Evolutionary conservation across 805 yeast genomes (phyloP).

Genomic region (Hanseniaspora taiwanica): DNA sequence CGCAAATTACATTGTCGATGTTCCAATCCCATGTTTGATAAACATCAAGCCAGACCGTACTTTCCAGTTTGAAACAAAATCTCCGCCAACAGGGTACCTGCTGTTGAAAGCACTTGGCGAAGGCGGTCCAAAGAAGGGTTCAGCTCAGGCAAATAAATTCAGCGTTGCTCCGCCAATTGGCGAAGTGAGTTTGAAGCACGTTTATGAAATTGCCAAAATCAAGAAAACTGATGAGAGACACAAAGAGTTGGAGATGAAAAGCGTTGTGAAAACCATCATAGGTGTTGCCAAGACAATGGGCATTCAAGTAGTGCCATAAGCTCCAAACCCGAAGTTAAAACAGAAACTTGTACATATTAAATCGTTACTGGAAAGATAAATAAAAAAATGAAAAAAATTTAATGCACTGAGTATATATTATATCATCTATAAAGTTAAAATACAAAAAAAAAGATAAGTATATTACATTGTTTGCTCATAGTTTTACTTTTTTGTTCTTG

Average conservation of each 20-base stretch:
- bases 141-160: constrained; percentile 34
- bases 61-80: constrained; percentile 71
- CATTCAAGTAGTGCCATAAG: constrained; percentile 58
- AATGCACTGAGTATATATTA: too few relatives aligned
- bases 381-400: too few relatives aligned
- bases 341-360: too few relatives aligned
- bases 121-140: constrained; percentile 58
- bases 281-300: constrained; percentile 89
- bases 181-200: constrained; percentile 64
- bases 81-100: constrained; percentile 87
- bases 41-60: constrained; percentile 88
- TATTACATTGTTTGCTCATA: too few relatives aligned
- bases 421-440: too few relatives aligned
- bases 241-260: constrained; percentile 51
- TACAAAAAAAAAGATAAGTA: too few relatives aligned
- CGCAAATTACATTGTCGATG: constrained; percentile 72
- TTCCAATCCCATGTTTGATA: constrained; percentile 77
- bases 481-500: background rate
- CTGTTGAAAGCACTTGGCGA: constrained; percentile 56
- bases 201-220: constrained; percentile 88
- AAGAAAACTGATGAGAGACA: constrained; percentile 80
- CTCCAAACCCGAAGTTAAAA: too few relatives aligned
- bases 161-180: constrained; percentile 36
- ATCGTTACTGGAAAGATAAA: too few relatives aligned
- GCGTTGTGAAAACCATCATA: constrained; percentile 68